Evolutionary conservation across 1,284 basidiomycete genomes (phyloP), one percentile per base, ranked within the genome.

Genomic region (Cutaneotrichosporon daszewskae): DNA sequence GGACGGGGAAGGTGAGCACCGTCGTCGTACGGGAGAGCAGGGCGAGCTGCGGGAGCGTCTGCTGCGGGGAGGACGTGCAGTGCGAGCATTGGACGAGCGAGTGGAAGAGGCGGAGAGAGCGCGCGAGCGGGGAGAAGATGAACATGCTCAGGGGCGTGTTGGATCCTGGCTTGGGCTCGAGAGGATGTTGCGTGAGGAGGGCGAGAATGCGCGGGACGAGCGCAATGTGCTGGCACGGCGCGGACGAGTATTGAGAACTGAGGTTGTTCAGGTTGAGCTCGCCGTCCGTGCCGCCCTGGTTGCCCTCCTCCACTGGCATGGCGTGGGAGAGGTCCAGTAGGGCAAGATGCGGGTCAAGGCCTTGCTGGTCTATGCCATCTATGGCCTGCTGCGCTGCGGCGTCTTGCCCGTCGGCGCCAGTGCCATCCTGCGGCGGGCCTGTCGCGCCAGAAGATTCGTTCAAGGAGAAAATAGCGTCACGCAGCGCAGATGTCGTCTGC

Each of bases 1-100:
- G 67, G 52, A 53, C 61, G 28, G 64, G 61, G 53, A 62, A 69
- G 2, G 67, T 67, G 41, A 72, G 61, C 34, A 68, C 58, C 4
- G 65, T 70, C 26, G 67, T 66, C 3, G 67, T 69, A 16, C 69
- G 59, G 13, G 62, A 65, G 19, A 72, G 51, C 2, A 72, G 55
- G 3, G 68, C 62, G 27, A 72, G 66, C 49, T 72, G 69, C n/a
- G 68, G 66, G 14, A 72, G 55, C 2, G 69, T 69, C 40, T 67
- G 64, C 34, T 59, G 53, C n/a, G 69, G 67, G n/a, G 62, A 62
- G 13, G 53, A 46, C 2, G 54, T 57, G 41, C 69, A 72, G 16
- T 47, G 36, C 5, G 54, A 53, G 45, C 69, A 72, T 4, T 48
- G 35, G 4, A 54, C 49, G 29, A 69, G 48, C 2, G 61, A 55